Conservation (phyloP, 768 basidiomycete genomes). For the Naganishia onofrii region DNA sequence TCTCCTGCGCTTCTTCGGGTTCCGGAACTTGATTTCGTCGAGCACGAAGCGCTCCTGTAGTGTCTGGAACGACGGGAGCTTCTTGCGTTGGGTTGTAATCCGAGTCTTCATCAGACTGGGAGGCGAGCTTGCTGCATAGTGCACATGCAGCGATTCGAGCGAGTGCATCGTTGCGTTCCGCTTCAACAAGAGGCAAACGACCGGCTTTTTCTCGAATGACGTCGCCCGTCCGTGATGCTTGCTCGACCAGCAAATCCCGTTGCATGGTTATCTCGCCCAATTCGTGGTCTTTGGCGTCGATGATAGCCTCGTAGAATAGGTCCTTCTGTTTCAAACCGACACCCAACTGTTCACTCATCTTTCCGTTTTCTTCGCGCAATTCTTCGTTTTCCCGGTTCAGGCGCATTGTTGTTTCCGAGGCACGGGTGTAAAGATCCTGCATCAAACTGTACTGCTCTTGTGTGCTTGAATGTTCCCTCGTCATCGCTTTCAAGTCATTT, state of each 20-base stretch:
- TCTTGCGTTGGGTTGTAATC: slow-evolving; percentile 2
- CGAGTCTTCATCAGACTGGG: background rate
- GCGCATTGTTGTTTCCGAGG: slow-evolving; percentile 9
- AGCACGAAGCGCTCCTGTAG: background rate
- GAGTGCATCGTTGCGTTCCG: background rate
- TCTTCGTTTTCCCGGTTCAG: slow-evolving; percentile 14
- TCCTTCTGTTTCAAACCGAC: slow-evolving; percentile 15
- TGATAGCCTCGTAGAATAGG: background rate
- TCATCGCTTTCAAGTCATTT: slow-evolving; percentile 7
- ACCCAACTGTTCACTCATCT: background rate
- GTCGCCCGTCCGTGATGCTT: background rate
- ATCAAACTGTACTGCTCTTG: background rate
- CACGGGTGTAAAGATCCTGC: slow-evolving; percentile 13
- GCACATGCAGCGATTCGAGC: background rate
- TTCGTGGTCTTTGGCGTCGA: slow-evolving; percentile 19
- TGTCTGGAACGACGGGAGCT: background rate
- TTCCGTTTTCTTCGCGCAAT: slow-evolving; percentile 1
- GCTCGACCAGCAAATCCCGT: background rate
- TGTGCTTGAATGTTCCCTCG: background rate
- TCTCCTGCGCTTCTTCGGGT: background rate
- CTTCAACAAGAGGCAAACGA: background rate
- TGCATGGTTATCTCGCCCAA: background rate
- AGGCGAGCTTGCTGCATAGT: background rate
- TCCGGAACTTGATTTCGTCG: background rate
- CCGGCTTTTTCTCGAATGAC: background rate